Evolutionary conservation across 2,329 filamentous ascomycete genomes (phyloP), one percentile per base, ranked within the genome.

Genomic region (Alternaria gaisen): DNA sequence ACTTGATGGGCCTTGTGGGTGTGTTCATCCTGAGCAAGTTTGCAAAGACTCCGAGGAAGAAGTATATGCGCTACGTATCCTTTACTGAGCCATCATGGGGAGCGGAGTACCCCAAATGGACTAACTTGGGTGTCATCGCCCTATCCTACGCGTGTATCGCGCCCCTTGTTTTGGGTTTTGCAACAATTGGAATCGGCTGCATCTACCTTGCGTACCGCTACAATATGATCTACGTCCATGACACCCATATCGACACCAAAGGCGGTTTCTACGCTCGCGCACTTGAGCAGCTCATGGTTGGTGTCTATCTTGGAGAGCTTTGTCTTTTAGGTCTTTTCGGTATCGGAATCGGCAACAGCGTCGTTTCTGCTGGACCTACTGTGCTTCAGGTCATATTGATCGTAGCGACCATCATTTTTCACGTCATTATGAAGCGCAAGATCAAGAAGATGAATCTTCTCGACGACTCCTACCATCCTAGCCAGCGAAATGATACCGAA

Each of bases 1-100:
- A 97, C 76, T 83, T 97, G 32, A 87, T 90, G 3, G 89, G 94
- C 61, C 80, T 94, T 48, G 94, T 93, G 76, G 84, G 97, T 73
- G 90, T 97, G 63, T 93, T 93, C 52, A 83, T 97, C 3, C 92
- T 97, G 64, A 91, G 86, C 55, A 87, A 94, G 16, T 73, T 68
- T 18, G 74, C 71, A 56, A 82, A 81, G 70, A 83, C 81, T 0
- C 82, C 82, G 12, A 78, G 82, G 22, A 80, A 82, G 72, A 78
- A 52, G 34, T 60, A 60, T 20, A 52, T 40, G 47, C 53, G 53
- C 18, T 57, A 46, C 5, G 16, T 60, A 1, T 81, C 55, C 82
- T 81, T 84, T 58, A 75, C 80, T 12, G 79, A 76, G 9, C 80
- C 81, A 0, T 74, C 75, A 3, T 83, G 80, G 79, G 82, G 80